Conservation (phyloP, 140 eudicot species). For the Erigeron philadelphicus region DNA sequence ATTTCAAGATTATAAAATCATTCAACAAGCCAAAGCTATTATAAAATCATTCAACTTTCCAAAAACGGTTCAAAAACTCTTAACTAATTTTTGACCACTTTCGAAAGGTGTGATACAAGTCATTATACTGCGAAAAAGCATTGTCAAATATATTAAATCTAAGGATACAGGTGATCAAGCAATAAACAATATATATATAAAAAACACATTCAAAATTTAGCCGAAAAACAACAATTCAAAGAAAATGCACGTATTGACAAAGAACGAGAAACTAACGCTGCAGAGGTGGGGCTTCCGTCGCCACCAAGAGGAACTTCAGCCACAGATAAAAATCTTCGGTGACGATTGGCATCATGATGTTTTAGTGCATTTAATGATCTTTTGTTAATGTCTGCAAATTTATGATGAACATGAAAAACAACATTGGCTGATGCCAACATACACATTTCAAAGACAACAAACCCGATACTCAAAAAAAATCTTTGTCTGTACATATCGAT, state of each 20-base stretch:
- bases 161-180: background rate
- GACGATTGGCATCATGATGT: conserved; percentile 61
- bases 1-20: too few relatives aligned
- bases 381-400: conserved; percentile 30
- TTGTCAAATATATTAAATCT: background rate
- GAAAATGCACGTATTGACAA: background rate
- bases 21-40: too few relatives aligned
- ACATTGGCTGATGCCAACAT: conserved; percentile 36
- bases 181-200: background rate
- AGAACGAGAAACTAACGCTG: conserved; percentile 48
- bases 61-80: too few relatives aligned
- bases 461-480: background rate
- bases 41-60: too few relatives aligned
- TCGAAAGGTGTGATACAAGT: too few relatives aligned
- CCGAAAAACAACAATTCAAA: background rate
- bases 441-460: conserved; percentile 18
- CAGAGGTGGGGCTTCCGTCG: conserved; percentile 64
- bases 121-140: too few relatives aligned
- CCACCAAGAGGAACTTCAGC: conserved; percentile 70
- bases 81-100: too few relatives aligned
- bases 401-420: conserved; percentile 62
- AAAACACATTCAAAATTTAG: background rate
- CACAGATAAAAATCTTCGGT: conserved; percentile 54
- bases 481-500: conserved; percentile 23
- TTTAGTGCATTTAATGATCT: conserved; percentile 32